These are phyloP conservation scores for Rhynchosporium secalis DNA, from an alignment of 2,329 filamentous ascomycete species.

Conservation along the genomic window DNA sequence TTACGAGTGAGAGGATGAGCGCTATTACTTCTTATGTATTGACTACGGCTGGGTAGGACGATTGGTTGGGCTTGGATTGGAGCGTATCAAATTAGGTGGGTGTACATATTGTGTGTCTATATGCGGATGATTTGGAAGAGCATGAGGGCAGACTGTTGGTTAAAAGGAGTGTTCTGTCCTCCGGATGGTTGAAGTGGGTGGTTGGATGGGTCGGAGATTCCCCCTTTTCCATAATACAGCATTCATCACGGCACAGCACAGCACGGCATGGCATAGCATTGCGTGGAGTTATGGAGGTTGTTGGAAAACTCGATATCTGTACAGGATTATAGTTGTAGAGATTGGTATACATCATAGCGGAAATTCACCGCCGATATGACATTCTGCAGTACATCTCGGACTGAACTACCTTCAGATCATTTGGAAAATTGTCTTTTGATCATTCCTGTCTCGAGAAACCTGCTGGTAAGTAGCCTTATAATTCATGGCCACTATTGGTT, in stretches of 20 bases:
- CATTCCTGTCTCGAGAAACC: no score
- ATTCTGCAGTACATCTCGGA: no score
- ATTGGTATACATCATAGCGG: no score
- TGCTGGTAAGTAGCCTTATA: no score
- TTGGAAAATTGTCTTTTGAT: no score
- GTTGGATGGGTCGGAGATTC: neutral
- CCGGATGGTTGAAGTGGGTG: neutral
- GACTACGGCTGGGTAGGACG: constrained; percentile 41
- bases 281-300: constrained; percentile 11
- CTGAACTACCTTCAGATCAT: no score
- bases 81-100: neutral
- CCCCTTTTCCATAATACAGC: neutral
- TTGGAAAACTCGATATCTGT: constrained; percentile 7
- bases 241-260: no score
- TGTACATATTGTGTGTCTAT: constrained; percentile 12
- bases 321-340: no score
- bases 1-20: constrained; percentile 92
- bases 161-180: neutral
- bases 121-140: neutral
- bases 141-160: constrained; percentile 1
- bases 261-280: constrained; percentile 14
- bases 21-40: constrained; percentile 58
- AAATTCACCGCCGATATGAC: no score
- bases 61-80: no score
- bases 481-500: no score